Conservation (phyloP, 805 yeast genomes). For the Hanseniaspora lachancei region DNA sequence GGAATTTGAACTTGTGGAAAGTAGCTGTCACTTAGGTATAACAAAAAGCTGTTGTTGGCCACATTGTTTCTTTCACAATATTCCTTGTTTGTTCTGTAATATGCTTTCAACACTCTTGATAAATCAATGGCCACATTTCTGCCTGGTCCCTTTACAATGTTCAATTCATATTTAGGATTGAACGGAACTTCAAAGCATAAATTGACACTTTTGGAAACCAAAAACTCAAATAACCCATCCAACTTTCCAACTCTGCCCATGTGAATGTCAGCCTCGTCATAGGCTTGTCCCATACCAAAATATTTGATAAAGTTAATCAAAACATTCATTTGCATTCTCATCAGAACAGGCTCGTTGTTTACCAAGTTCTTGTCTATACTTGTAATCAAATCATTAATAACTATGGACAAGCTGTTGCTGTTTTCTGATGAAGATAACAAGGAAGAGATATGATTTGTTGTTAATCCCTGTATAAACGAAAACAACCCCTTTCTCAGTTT, state of each 20-base stretch:
- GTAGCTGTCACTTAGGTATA: conserved; percentile 40
- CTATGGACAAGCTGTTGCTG: conserved; percentile 42
- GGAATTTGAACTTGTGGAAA: conserved; percentile 47
- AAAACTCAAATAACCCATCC: conserved; percentile 58
- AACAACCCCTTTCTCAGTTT: conserved; percentile 58
- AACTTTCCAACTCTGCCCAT: conserved; percentile 35
- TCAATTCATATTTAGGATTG: conserved; percentile 44
- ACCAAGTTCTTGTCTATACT: conserved; percentile 42
- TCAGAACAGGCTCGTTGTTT: conserved; percentile 44
- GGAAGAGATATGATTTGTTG: conserved; percentile 68
- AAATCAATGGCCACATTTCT: conserved; percentile 64
- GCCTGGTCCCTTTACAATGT: conserved; percentile 66
- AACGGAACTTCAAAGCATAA: conserved; percentile 71
- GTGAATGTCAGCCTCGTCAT: conserved; percentile 44
- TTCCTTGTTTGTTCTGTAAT: conserved; percentile 31
- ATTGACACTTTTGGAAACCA: conserved; percentile 55
- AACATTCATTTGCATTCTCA: conserved; percentile 58
- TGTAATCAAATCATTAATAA: conserved; percentile 51
- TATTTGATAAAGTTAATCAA: conserved; percentile 48
- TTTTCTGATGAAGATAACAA: conserved; percentile 60
- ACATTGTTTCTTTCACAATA: conserved; percentile 16
- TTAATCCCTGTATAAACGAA: conserved; percentile 52
- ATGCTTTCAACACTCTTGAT: conserved; percentile 51
- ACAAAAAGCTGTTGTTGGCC: conserved; percentile 19
- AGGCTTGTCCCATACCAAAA: conserved; percentile 57